Conservation (phyloP, 2,329 filamentous ascomycete genomes). For the Aulographum hederae region DNA sequence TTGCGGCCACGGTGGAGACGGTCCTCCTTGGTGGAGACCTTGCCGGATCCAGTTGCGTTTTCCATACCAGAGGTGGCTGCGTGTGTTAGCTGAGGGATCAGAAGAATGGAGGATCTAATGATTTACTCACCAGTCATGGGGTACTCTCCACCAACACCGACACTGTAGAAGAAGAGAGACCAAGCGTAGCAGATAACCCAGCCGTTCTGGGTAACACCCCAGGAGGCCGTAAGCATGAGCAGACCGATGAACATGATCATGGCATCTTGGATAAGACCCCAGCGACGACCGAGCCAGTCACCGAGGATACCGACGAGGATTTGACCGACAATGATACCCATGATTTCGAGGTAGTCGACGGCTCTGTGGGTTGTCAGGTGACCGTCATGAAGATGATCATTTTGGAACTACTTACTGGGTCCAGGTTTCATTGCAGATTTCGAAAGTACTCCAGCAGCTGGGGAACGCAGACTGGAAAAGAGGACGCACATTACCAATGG, state of each 20-base stretch:
- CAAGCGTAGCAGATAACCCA: conserved; percentile 97
- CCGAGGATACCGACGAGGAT: conserved; percentile 67
- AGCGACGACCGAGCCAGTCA: conserved; percentile 75
- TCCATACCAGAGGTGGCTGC: conserved; percentile 89
- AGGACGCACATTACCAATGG: conserved; percentile 80
- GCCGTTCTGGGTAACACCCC: conserved; percentile 72
- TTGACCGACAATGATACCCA: conserved; percentile 85
- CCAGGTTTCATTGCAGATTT: conserved; percentile 64
- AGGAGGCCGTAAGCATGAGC: conserved; percentile 77
- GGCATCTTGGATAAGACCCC: conserved; percentile 91
- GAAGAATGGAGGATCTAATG: conserved; percentile 86
- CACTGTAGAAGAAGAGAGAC: conserved; percentile 81
- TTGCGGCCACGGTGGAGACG: conserved; percentile 90
- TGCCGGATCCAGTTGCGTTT: conserved; percentile 69
- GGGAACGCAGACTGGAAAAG: conserved; percentile 63
- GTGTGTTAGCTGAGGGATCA: too few relatives aligned
- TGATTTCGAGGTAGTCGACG: conserved; percentile 81
- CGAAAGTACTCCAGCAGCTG: conserved; percentile 50
- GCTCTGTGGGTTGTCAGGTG: too few relatives aligned
- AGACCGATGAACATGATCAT: conserved; percentile 87
- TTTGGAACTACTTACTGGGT: too few relatives aligned
- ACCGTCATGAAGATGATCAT: too few relatives aligned
- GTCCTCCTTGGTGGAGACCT: conserved; percentile 77
- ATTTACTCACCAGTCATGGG: too few relatives aligned
- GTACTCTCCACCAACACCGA: conserved; percentile 67